Evolutionary conservation across 2,329 filamentous ascomycete genomes (phyloP).

Genomic region (Thelonectria rubi): DNA sequence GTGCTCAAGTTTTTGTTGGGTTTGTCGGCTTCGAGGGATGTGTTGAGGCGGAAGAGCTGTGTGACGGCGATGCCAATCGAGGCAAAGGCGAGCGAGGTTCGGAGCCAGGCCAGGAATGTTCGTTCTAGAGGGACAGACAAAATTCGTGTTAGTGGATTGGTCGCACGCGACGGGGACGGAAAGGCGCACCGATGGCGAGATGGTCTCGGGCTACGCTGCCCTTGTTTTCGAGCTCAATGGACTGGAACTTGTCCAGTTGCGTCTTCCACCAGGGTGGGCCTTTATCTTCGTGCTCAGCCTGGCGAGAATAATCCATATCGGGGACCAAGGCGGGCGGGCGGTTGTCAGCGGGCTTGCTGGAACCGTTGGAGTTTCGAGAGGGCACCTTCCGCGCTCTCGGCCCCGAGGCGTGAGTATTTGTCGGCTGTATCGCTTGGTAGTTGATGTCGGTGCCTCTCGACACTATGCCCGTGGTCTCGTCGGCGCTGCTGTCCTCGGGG

Average conservation of each 20-base stretch:
- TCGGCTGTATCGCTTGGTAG: conserved; percentile 52
- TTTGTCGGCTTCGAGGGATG: conserved; percentile 58
- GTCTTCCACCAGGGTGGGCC: conserved; percentile 60
- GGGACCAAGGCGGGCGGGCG: conserved; percentile 11
- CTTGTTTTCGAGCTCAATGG: conserved; percentile 84
- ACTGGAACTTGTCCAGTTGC: conserved; percentile 59
- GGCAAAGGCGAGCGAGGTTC: conserved; percentile 82
- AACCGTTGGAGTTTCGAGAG: conserved; percentile 20
- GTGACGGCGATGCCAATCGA: conserved; percentile 86
- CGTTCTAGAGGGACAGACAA: conserved; percentile 64
- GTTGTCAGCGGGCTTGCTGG: conserved; percentile 19
- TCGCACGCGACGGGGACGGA: neutral
- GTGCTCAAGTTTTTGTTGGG: conserved; percentile 50
- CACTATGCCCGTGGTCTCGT: conserved; percentile 56
- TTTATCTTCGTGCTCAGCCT: conserved; percentile 35
- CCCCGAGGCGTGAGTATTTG: conserved; percentile 27
- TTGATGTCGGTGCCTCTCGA: conserved; percentile 47
- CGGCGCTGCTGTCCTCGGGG: conserved; percentile 40
- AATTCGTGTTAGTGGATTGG: conserved; percentile 15
- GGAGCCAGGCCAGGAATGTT: conserved; percentile 86
- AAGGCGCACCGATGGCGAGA: conserved; percentile 72
- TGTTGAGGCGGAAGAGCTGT: conserved; percentile 85
- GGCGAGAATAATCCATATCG: conserved; percentile 28
- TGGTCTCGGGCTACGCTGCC: conserved; percentile 86
- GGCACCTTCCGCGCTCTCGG: conserved; percentile 30